These are phyloP conservation scores for Pelargonium nanum DNA, from an alignment of 345 rosid species.

Conservation along the genomic window DNA sequence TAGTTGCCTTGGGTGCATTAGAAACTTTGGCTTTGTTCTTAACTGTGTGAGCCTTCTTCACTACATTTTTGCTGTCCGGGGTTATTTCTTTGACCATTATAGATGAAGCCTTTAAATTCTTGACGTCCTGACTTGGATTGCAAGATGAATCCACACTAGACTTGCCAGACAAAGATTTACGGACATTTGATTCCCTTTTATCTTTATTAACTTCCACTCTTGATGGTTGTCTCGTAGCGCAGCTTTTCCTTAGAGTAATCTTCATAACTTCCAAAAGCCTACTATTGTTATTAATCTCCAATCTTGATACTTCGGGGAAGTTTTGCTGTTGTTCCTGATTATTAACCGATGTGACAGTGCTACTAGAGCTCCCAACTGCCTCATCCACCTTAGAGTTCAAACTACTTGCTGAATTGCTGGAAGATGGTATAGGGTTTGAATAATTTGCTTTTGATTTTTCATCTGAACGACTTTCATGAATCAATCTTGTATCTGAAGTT, in stretches of 20 bases:
- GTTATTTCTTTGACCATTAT: constrained; percentile 23
- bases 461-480: constrained; percentile 15
- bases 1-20: constrained; percentile 13
- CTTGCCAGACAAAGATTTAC: constrained; percentile 33
- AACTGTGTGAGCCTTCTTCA: constrained; percentile 17
- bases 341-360: constrained; percentile 23
- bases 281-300: constrained; percentile 23
- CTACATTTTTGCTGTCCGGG: constrained; percentile 33
- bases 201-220: constrained; percentile 26
- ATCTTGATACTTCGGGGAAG: constrained; percentile 22
- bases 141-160: constrained; percentile 49
- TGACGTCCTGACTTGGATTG: constrained; percentile 10
- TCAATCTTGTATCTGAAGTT: constrained; percentile 16
- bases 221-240: constrained; percentile 42
- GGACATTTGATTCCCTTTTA: neutral
- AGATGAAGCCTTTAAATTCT: constrained; percentile 6
- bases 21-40: constrained; percentile 16
- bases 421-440: too few species aligned
- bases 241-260: constrained; percentile 38
- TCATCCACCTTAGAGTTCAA: too few species aligned
- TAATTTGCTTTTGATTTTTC: constrained; percentile 3
- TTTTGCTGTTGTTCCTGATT: constrained; percentile 17
- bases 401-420: too few species aligned
- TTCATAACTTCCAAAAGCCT: constrained; percentile 30
- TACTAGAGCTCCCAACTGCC: neutral